Conservation (phyloP, 371 early-diverging fungal genomes). For the Rhizopus stolonifer region DNA sequence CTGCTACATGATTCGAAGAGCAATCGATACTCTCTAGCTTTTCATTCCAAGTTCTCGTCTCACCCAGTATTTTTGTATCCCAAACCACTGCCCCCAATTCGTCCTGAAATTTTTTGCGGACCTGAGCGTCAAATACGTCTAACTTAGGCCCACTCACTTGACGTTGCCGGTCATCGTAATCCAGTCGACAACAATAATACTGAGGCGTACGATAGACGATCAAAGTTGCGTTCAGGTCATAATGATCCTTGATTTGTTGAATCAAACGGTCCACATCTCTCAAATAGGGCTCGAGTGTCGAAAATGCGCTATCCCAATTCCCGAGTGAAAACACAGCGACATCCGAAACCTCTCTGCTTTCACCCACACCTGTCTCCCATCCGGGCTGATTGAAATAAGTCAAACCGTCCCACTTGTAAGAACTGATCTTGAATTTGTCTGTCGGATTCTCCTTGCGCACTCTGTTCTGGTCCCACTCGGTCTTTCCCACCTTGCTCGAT, state of each 20-base stretch:
- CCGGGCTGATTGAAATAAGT: conserved; percentile 37
- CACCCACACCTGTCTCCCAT: conserved; percentile 32
- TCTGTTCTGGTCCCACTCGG: conserved; percentile 17
- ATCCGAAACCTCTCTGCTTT: conserved; percentile 7
- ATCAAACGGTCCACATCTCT: conserved; percentile 28
- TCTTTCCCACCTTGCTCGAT: conserved; percentile 8
- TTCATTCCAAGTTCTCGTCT: conserved; percentile 34
- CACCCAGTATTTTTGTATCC: conserved; percentile 42
- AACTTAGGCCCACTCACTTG: conserved; percentile 37
- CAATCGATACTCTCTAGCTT: conserved; percentile 29
- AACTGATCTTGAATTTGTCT: conserved; percentile 19
- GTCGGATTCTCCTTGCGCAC: background rate
- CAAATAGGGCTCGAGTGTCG: conserved; percentile 28
- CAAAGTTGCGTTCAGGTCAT: conserved; percentile 21
- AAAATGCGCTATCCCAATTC: conserved; percentile 57
- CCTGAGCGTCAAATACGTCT: conserved; percentile 38
- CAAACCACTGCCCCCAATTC: conserved; percentile 34
- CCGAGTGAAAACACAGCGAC: conserved; percentile 46
- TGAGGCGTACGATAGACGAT: conserved; percentile 54
- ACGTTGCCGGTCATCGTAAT: conserved; percentile 30
- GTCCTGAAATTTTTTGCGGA: conserved; percentile 20
- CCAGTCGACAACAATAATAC: conserved; percentile 55
- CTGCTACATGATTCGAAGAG: conserved; percentile 45
- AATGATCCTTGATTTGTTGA: conserved; percentile 26
- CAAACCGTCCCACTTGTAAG: conserved; percentile 56